Percentiles rank a stretch among this genome's conserved stretches.
These are phyloP conservation scores for Tricholoma terreum DNA, from an alignment of 768 basidiomycete genomes.

Conservation along the genomic window DNA sequence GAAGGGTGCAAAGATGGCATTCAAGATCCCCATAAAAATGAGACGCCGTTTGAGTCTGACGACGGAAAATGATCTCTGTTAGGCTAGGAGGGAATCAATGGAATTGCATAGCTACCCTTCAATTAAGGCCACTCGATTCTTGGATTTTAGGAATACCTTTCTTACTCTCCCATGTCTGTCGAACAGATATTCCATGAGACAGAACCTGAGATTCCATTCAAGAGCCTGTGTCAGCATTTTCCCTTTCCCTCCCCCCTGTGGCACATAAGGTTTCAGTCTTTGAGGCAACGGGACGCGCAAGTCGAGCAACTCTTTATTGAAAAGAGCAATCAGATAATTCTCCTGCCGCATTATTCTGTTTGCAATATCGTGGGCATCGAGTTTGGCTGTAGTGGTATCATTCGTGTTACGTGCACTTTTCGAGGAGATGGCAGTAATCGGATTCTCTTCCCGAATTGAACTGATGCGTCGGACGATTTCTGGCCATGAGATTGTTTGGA, in stretches of 20 bases:
- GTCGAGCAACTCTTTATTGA: conserved; percentile 95
- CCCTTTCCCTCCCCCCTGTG: conserved; percentile 60
- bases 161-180: conserved; percentile 87
- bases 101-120: conserved; percentile 59
- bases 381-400: conserved; percentile 73
- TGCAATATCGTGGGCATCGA: conserved; percentile 97
- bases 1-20: conserved; percentile 94
- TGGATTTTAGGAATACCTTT: conserved; percentile 86
- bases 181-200: conserved; percentile 93
- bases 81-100: background rate
- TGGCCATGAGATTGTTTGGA: conserved; percentile 96
- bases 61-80: background rate
- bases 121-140: conserved; percentile 72
- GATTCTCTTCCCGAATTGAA: conserved; percentile 89
- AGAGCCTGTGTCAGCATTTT: conserved; percentile 83
- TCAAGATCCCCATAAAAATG: conserved; percentile 95
- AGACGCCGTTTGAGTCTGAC: conserved; percentile 77
- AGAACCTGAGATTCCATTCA: conserved; percentile 97
- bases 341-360: conserved; percentile 98
- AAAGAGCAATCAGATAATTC: conserved; percentile 96
- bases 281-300: conserved; percentile 77
- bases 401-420: conserved; percentile 46
- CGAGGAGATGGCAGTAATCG: conserved; percentile 82
- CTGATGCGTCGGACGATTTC: conserved; percentile 90
- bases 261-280: conserved; percentile 48